Evolutionary conservation across 108 stramenopile species (phyloP), one percentile per base, ranked within the genome.

Genomic region (Fistulifera pelliculosa): DNA sequence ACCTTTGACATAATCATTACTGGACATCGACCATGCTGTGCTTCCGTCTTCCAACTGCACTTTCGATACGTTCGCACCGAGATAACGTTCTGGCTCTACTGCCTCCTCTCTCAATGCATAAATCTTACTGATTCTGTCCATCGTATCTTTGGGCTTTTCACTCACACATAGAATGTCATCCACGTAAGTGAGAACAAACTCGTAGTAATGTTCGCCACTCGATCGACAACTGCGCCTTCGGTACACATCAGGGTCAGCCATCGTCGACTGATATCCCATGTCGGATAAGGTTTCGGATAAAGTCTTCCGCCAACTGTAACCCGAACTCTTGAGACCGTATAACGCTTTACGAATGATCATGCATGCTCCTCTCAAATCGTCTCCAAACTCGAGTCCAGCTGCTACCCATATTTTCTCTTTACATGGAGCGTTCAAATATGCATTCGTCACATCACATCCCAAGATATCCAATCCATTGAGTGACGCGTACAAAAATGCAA

Each of bases 401-500:
- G n/a, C 22, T 5, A 52, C 54, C 67, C 67, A 73, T 6, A 68
- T 42, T 8, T 60, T 64, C 41, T 73, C 72, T 12, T 51, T 25
- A 56, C 49, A 59, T 31, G 51, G 52, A 1, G 67, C 72, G 15
- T 53, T 55, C 2, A 68, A 41, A 49, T 63, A 67, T 18, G 71
- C 66, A 52, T 72, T 72, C 1, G 53, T 60, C 0, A 67, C 41
- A 38, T 73, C 73, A 1, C 40, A 27, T 2, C 58, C 11, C 31
- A 55, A 48, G 11, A 70, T 38, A 23, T 75, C 65, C 27, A 70
- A 41, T 12, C 49, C 65, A 35, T 75, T 75, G 44, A 45, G 21
- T 66, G 69, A 61, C 1, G 66, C 75, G 13, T 67, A 17, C 44
- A 64, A 10, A 15, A 67, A 56, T 1, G 52, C 59, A 13, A 75